Conservation (phyloP, 2,329 filamentous ascomycete genomes). For the Aaosphaeria pasadenensis region DNA sequence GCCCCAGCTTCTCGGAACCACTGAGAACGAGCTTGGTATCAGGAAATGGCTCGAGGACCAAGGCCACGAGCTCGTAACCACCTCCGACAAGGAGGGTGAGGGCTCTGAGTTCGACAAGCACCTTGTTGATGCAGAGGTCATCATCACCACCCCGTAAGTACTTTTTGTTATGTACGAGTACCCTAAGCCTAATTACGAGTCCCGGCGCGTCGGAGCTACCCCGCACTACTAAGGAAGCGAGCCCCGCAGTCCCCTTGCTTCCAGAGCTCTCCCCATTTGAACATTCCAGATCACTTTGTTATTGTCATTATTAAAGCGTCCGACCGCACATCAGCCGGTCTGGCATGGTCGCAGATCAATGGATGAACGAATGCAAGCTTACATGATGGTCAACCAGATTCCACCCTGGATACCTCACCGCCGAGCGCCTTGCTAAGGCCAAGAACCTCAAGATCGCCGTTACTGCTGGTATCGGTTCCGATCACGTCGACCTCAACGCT, state of each 20-base stretch:
- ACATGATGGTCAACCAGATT: slow-evolving; percentile 57
- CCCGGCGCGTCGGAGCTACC: slow-evolving; percentile 16
- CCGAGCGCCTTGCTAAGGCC: slow-evolving; percentile 92
- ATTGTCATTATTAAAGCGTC: not conserved
- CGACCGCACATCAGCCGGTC: not conserved
- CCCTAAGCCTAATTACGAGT: not conserved
- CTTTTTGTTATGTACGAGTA: not conserved
- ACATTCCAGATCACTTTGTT: no score
- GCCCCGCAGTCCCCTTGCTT: slow-evolving; percentile 22
- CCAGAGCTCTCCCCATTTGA: no score
- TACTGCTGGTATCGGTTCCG: slow-evolving; percentile 96
- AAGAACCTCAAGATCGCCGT: slow-evolving; percentile 98
- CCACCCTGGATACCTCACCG: slow-evolving; percentile 96
- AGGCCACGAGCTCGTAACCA: slow-evolving; percentile 94
- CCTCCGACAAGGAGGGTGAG: slow-evolving; percentile 94
- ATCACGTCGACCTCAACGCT: slow-evolving; percentile 95
- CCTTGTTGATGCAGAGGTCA: slow-evolving; percentile 93
- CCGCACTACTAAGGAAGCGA: slow-evolving; percentile 17
- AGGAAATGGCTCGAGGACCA: slow-evolving; percentile 97
- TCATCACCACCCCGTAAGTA: slow-evolving; percentile 93
- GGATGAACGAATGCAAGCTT: no score
- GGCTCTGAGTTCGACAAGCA: slow-evolving; percentile 93
- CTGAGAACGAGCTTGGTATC: slow-evolving; percentile 96
- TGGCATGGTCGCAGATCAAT: no score
- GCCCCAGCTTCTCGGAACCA: slow-evolving; percentile 86